A percentile compares a stretch with the other conserved stretches of the same genome.
phyloP scores from a whole-genome alignment of 2,329 filamentous ascomycete species.

The Diatrype stigma region DNA sequence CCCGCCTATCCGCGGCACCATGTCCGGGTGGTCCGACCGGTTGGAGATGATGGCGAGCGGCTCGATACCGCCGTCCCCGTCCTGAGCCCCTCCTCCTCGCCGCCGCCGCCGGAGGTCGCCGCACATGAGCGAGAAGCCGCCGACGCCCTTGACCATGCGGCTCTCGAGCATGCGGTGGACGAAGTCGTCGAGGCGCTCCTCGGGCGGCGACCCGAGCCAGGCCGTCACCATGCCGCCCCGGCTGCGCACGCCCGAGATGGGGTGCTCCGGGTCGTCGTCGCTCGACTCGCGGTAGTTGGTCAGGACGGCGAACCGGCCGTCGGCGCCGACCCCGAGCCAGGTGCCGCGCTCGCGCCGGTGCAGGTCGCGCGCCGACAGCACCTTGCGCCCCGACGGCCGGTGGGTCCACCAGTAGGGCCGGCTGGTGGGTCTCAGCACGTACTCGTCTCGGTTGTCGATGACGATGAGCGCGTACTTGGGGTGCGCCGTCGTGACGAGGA shows the following conservation, averaged over 20 bases:
- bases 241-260: constrained; percentile 51
- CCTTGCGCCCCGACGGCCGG: constrained; percentile 34
- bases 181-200: constrained; percentile 46
- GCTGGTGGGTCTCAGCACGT: constrained; percentile 60
- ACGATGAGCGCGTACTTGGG: constrained; percentile 71
- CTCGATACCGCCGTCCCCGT: constrained; percentile 30
- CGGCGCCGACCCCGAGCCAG: constrained; percentile 60
- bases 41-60: constrained; percentile 61
- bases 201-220: constrained; percentile 50
- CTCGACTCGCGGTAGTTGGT: constrained; percentile 62
- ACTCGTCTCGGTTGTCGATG: constrained; percentile 75
- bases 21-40: constrained; percentile 45
- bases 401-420: constrained; percentile 61
- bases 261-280: constrained; percentile 44
- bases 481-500: constrained; percentile 69
- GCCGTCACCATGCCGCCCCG: constrained; percentile 61
- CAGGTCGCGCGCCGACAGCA: constrained; percentile 59
- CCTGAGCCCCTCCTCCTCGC: constrained; percentile 8
- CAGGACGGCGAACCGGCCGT: constrained; percentile 58
- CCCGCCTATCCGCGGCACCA: constrained; percentile 56
- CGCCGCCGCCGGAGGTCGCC: constrained; percentile 46
- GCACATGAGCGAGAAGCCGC: constrained; percentile 64
- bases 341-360: constrained; percentile 60
- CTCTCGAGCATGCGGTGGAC: constrained; percentile 49
- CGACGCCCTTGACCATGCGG: constrained; percentile 54